Evolutionary conservation across 495 filamentous ascomycete genomes (phyloP), one percentile per base, ranked within the genome.

Genomic region (Penicillium antarcticum): DNA sequence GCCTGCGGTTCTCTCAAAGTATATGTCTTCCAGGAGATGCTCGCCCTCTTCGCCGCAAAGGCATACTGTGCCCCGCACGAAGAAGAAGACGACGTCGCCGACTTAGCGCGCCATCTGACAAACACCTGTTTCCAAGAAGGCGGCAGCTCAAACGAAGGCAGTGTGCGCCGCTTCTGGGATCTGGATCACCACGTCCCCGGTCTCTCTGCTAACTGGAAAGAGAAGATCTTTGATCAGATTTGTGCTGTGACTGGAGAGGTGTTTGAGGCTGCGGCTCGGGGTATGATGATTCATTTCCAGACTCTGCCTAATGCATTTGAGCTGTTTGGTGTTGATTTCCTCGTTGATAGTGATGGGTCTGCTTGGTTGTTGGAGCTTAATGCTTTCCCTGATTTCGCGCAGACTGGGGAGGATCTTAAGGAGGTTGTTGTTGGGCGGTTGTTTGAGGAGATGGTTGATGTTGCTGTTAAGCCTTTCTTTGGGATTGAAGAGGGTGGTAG

Each of bases 281-380:
- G 77, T 2, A 92, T 94, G 87, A 82, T 80, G 67, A 72, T 92
- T 13, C 90, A 98, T 77, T 98, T 98, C 77, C 92, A 96, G 62
- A 84, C 90, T 4, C 65, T 96, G 19, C 82, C 85, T 0, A 89
- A 94, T 61, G 88, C 85, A 2, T 97, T 97, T 61, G 94, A 98
- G 76, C 69, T 96, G 18, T 98, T 87, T 62, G 94, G 94, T 1
- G 58, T 97, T 19, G 94, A 98, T 62, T 98, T 95, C 63, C 57
- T 98, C 53, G 84, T 96, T 11, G 89, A 92, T 65, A 78, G 67
- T 5, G 40, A 53, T 4, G 83, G 83, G 0, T 76, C 50, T 3
- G 80, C 83, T 17, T 96, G 80, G 78, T 68, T 97, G 60, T 67
- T 98, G 44, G 94, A 98, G 75, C 80, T 95, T n/a, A 98, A 98